A percentile compares a stretch with the other conserved stretches of the same genome.
These are phyloP conservation scores for Calamus simplicifolius DNA, from an alignment of 176 grass and related monocot species.

Conservation along the genomic window DNA sequence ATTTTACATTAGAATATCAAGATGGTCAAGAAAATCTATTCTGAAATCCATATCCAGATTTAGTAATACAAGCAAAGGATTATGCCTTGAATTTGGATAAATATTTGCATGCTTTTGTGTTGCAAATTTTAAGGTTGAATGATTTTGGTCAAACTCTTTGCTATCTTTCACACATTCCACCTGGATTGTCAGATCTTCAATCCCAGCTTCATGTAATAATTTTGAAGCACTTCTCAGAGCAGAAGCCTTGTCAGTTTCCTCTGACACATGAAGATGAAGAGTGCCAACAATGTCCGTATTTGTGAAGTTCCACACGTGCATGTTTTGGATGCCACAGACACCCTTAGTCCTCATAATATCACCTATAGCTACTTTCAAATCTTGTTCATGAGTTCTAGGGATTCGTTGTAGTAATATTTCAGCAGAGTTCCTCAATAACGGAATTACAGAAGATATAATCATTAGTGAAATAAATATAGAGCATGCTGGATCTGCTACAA, in stretches of 20 bases:
- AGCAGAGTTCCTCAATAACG: slow-evolving; percentile 85
- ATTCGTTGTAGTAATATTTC: slow-evolving; percentile 97
- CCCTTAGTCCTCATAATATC: slow-evolving; percentile 61
- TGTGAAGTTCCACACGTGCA: slow-evolving; percentile 96
- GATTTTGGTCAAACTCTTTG: background rate
- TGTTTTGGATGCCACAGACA: slow-evolving; percentile 46
- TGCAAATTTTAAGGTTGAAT: too few relatives aligned
- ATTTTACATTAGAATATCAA: too few relatives aligned
- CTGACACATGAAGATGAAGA: slow-evolving; percentile 55
- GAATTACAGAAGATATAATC: slow-evolving; percentile 84
- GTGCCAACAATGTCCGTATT: slow-evolving; percentile 86
- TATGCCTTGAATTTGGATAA: too few relatives aligned
- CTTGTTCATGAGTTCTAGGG: slow-evolving; percentile 73
- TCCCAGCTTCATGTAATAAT: slow-evolving; percentile 62
- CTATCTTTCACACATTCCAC: slow-evolving; percentile 55
- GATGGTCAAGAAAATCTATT: too few relatives aligned
- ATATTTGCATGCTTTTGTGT: too few relatives aligned
- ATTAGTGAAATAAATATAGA: slow-evolving; percentile 96
- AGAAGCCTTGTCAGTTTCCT: slow-evolving; percentile 48
- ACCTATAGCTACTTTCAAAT: slow-evolving; percentile 56
- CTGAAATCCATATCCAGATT: too few relatives aligned
- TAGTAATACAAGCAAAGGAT: too few relatives aligned
- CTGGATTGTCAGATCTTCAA: slow-evolving; percentile 82
- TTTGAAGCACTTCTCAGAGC: slow-evolving; percentile 40
- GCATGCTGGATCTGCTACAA: slow-evolving; percentile 87